Evolutionary conservation across 1,139 yeast genomes (phyloP).

Genomic region (Citeromyces siamensis): DNA sequence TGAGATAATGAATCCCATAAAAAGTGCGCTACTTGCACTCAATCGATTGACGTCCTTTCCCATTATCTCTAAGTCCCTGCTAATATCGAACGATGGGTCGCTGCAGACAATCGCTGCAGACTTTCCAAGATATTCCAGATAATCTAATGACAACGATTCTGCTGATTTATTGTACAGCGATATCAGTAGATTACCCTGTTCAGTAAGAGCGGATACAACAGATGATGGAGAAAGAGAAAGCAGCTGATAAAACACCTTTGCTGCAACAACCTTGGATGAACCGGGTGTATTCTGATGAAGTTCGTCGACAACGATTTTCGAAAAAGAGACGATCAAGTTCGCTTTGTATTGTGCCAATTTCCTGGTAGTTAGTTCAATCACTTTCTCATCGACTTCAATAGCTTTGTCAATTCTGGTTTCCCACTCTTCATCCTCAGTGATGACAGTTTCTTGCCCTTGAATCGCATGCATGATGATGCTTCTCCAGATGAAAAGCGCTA

Average conservation of each 20-base stretch:
- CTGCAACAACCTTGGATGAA: conserved; percentile 8
- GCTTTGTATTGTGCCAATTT: conserved; percentile 8
- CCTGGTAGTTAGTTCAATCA: conserved; percentile 15
- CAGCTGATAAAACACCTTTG: conserved; percentile 20
- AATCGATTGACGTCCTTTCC: background rate
- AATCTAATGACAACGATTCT: background rate
- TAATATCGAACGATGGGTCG: background rate
- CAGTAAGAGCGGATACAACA: conserved; percentile 17
- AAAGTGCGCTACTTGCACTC: conserved; percentile 4
- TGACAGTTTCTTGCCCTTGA: conserved; percentile 34
- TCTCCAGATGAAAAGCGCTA: conserved; percentile 27
- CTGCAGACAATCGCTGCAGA: background rate
- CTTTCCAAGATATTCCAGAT: background rate
- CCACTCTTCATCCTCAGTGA: conserved; percentile 72
- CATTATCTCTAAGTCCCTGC: background rate
- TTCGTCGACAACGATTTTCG: conserved; percentile 10
- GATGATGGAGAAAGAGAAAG: conserved; percentile 25
- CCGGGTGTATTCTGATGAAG: conserved; percentile 9
- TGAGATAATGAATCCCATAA: conserved; percentile 35
- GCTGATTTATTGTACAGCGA: background rate
- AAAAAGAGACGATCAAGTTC: conserved; percentile 6
- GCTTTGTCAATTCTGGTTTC: conserved; percentile 60
- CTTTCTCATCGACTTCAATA: conserved; percentile 44
- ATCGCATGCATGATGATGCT: conserved; percentile 57
- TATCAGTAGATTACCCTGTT: background rate